Evolutionary conservation across 352 stramenopile species (phyloP).

Genomic region (Globisporangium okanoganense): DNA sequence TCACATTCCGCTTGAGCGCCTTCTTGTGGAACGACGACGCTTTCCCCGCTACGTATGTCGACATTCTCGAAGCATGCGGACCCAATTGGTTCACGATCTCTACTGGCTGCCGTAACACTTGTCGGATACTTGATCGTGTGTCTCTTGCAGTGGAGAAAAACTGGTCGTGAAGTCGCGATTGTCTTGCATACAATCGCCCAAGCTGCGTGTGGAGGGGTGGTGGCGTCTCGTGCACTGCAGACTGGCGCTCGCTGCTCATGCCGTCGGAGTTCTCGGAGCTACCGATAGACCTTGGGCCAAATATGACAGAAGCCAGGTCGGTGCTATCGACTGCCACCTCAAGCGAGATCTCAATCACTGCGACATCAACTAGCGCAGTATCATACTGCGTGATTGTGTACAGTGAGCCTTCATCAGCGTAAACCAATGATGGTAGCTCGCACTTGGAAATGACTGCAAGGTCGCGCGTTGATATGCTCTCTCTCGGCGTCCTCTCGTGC

Average conservation of each 20-base stretch:
- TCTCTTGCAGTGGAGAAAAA: neutral
- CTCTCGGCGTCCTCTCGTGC: neutral
- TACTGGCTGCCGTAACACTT: constrained; percentile 3
- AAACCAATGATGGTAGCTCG: neutral
- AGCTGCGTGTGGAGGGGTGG: too few species aligned
- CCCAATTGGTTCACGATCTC: neutral
- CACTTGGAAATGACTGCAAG: neutral
- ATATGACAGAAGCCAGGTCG: neutral
- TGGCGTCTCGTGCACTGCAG: neutral
- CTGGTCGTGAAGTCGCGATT: neutral
- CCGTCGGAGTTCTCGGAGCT: too few species aligned
- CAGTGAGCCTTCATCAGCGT: neutral
- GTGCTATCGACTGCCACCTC: neutral
- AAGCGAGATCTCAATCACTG: neutral
- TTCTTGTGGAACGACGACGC: constrained; percentile 25
- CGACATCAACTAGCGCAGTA: neutral
- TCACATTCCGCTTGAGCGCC: constrained; percentile 23
- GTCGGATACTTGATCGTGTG: constrained; percentile 3
- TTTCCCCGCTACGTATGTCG: constrained; percentile 3
- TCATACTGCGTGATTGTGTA: neutral
- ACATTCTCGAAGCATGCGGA: constrained; percentile 2
- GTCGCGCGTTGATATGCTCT: neutral
- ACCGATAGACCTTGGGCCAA: neutral
- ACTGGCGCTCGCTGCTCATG: neutral
- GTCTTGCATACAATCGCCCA: neutral